Conservation (phyloP, 1,284 basidiomycete genomes). For the Rhodotorula sp. region DNA sequence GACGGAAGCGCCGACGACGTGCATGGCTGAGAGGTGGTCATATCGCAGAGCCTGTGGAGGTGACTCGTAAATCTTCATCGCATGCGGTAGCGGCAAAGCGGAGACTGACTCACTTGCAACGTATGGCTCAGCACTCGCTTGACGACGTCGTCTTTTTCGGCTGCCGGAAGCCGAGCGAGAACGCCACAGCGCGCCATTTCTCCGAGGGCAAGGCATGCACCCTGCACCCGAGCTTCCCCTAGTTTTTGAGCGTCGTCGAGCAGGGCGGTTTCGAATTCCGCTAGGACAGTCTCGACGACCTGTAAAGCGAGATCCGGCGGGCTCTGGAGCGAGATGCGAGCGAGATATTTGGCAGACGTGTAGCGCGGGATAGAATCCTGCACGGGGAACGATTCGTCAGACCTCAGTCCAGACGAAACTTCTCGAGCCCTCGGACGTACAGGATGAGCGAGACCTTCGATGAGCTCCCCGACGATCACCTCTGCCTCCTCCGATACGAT, state of each 20-base stretch:
- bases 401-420: neutral
- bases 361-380: conserved; percentile 94
- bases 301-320: conserved; percentile 73
- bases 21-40: conserved; percentile 84
- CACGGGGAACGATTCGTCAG: neutral
- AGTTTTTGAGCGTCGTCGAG: conserved; percentile 62
- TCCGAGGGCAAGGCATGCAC: conserved; percentile 85
- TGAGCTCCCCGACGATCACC: conserved; percentile 67
- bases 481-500: conserved; percentile 82
- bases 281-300: conserved; percentile 74
- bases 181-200: conserved; percentile 86
- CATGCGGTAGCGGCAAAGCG: too few relatives aligned
- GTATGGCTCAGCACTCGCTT: conserved; percentile 23
- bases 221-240: conserved; percentile 86
- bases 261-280: conserved; percentile 61
- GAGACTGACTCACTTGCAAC: conserved; percentile 6
- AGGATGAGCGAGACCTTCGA: conserved; percentile 76
- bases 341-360: conserved; percentile 89
- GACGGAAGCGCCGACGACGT: conserved; percentile 90
- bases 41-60: conserved; percentile 74
- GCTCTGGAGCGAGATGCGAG: conserved; percentile 77
- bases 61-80: neutral
- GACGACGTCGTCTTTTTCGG: conserved; percentile 40
- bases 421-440: conserved; percentile 45
- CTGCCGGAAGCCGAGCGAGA: conserved; percentile 16